Evolutionary conservation across 2,329 filamentous ascomycete genomes (phyloP), one percentile per base, ranked within the genome.

Genomic region (Aspergillus sergii): DNA sequence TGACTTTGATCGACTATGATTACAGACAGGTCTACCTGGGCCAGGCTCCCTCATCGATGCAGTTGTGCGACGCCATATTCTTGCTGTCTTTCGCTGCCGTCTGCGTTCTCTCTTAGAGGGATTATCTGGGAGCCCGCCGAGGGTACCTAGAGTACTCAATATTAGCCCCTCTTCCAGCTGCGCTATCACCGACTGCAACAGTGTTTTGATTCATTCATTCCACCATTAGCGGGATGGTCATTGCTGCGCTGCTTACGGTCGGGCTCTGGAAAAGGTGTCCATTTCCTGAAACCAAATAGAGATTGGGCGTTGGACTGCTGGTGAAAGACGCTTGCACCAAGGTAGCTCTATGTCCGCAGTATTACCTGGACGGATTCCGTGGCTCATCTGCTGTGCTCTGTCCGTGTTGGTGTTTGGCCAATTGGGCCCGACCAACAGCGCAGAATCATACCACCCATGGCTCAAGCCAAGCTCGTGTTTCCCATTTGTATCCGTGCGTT

Each of bases 361-460:
- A 51, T 19, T 11, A n/a, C 19, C 30, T 32, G 9, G n/a, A 6
- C 6, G 10, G 48, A 32, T 51, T 32, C n/a, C 19, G 10, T n/a
- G 19, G 48, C 28, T 34, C 30, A 51, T 32, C 48, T 51, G 48
- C 11, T 51, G 48, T 51, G 28, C 19, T 51, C 28, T 51, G 28
- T 51, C 48, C 48, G 8, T 28, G 28, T 11, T 12, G 26, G 4
- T 32, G 9, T 51, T 19, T 19, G 26, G 32, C 48, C 48, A 51
- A 51, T 51, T 51, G 48, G 28, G 16, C 28, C 9, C 3, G 10
- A n/a, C 48, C 28, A 34, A n/a, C 48, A 32, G n/a, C 28, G 19
- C 48, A 51, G 28, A 30, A 32, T 51, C 48, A 51, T 51, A 51
- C 48, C 48, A 51, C 48, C 48, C 28, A 32, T n/a, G n/a, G 48